phyloP scores from a whole-genome alignment of 805 yeast genomes.

The Candida lessepsii region DNA sequence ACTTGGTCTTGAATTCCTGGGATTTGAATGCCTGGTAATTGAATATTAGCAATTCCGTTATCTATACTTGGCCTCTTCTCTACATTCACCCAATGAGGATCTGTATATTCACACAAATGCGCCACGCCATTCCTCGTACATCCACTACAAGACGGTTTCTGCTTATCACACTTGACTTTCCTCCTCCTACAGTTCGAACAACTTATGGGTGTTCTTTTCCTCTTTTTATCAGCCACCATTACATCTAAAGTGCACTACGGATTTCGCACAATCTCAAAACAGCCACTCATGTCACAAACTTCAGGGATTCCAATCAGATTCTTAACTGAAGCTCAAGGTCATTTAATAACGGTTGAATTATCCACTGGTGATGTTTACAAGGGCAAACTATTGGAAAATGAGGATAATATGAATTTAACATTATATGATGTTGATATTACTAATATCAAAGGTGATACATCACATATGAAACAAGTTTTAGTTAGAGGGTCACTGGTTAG shows the following conservation, averaged over 20 bases:
- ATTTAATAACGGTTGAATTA: conserved; percentile 77
- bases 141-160: conserved; percentile 40
- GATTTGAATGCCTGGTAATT: background rate
- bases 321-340: conserved; percentile 87
- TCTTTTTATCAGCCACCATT: conserved; percentile 15
- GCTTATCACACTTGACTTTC: conserved; percentile 45
- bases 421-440: conserved; percentile 79
- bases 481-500: conserved; percentile 89
- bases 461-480: conserved; percentile 80
- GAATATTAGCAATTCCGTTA: too few relatives aligned
- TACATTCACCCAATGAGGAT: conserved; percentile 33
- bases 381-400: conserved; percentile 82
- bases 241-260: background rate
- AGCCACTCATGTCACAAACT: conserved; percentile 4
- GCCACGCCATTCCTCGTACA: conserved; percentile 41
- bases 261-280: background rate
- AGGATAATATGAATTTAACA: conserved; percentile 94
- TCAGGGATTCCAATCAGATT: conserved; percentile 83
- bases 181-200: conserved; percentile 41
- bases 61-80: conserved; percentile 11
- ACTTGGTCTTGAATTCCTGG: too few relatives aligned
- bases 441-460: conserved; percentile 60
- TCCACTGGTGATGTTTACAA: conserved; percentile 83
- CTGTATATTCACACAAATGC: conserved; percentile 39
- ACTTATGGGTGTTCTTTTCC: conserved; percentile 40